Evolutionary conservation across 108 stramenopile genomes (phyloP).

Genomic region (Fistulifera solaris): DNA sequence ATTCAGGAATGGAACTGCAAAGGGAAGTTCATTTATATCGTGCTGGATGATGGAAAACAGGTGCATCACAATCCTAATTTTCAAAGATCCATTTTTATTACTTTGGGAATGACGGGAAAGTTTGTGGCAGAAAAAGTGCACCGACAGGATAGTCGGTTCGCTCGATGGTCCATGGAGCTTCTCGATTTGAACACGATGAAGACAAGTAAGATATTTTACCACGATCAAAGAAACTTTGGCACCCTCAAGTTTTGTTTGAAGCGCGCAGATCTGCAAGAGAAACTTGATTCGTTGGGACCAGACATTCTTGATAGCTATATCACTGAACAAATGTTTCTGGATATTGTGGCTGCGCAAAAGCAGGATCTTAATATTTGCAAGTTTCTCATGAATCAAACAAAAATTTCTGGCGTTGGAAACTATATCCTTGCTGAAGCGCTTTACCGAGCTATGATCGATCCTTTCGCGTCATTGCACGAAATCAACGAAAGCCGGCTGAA

Average conservation of each 20-base stretch:
- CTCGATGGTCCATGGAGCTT: slow-evolving; percentile 63
- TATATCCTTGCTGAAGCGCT: slow-evolving; percentile 78
- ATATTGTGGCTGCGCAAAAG: slow-evolving; percentile 27
- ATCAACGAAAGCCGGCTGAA: slow-evolving; percentile 26
- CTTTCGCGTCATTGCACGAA: slow-evolving; percentile 59
- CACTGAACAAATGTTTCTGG: slow-evolving; percentile 44
- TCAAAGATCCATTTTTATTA: slow-evolving; percentile 78
- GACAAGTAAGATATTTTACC: slow-evolving; percentile 33
- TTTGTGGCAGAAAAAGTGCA: slow-evolving; percentile 44
- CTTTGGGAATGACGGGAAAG: slow-evolving; percentile 76
- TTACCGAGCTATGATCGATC: slow-evolving; percentile 65
- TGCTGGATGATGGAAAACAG: slow-evolving; percentile 41
- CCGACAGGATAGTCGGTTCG: slow-evolving; percentile 15
- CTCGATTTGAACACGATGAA: slow-evolving; percentile 18
- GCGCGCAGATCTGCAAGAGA: slow-evolving; percentile 43
- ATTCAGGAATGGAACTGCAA: slow-evolving; percentile 63
- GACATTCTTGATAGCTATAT: slow-evolving; percentile 53
- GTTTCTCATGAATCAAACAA: slow-evolving; percentile 77
- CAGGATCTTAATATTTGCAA: slow-evolving; percentile 63
- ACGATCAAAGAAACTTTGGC: slow-evolving; percentile 76
- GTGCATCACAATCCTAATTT: slow-evolving; percentile 26
- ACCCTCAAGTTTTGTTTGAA: slow-evolving; percentile 61
- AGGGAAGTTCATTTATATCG: slow-evolving; percentile 80
- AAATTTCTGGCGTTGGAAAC: slow-evolving; percentile 44
- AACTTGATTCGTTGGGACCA: slow-evolving; percentile 58